Conservation (phyloP, 192 early-diverging fungal species). For the Entomortierella parvispora region DNA sequence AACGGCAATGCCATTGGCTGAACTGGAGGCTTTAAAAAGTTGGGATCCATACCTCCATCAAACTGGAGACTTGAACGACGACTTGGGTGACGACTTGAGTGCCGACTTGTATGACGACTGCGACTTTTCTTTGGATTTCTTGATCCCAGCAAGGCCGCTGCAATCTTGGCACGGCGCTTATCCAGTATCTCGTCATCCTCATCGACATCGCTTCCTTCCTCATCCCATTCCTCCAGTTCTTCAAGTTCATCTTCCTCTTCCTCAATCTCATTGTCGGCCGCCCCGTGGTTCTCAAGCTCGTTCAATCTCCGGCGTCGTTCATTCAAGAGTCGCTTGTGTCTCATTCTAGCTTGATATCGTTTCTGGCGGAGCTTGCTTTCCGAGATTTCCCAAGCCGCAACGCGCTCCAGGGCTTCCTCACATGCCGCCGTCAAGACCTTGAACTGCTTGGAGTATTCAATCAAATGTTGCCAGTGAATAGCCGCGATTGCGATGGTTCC, state of each 20-base stretch:
- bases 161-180: constrained; percentile 1
- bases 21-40: no score
- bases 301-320: constrained; percentile 6
- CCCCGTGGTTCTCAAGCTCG: neutral
- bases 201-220: constrained; percentile 23
- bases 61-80: no score
- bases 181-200: constrained; percentile 22
- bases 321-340: constrained; percentile 1
- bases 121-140: neutral
- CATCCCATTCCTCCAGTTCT: constrained; percentile 19
- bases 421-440: constrained; percentile 5
- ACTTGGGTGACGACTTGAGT: neutral
- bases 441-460: constrained; percentile 25
- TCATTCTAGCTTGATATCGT: neutral
- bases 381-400: constrained; percentile 12
- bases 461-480: constrained; percentile 17
- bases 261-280: neutral
- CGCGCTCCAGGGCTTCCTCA: constrained; percentile 10
- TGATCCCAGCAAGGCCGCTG: constrained; percentile 4
- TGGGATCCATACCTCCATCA: no score
- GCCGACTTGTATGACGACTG: neutral
- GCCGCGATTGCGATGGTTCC: constrained; percentile 3
- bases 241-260: constrained; percentile 28
- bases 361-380: constrained; percentile 5
- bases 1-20: no score